Conservation (phyloP, 495 filamentous ascomycete genomes). For the Aspergillus kassunensis region DNA sequence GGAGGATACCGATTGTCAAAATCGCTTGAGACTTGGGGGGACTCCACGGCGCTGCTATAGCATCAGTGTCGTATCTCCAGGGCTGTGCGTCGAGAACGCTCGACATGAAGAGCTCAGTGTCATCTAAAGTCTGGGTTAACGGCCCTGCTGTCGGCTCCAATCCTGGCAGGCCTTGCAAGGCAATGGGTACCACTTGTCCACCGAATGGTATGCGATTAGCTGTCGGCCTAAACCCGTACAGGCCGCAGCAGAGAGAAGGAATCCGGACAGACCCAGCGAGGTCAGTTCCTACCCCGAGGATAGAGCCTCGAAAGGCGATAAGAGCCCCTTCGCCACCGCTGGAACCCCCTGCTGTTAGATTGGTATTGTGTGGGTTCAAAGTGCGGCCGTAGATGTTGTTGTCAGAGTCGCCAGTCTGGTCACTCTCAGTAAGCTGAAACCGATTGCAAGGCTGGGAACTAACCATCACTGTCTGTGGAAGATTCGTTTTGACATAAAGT, state of each 20-base stretch:
- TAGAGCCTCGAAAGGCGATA: conserved; percentile 51
- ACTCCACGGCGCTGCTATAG: conserved; percentile 17
- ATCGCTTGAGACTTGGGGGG: conserved; percentile 9
- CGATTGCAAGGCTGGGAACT: background rate
- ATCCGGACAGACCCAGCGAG: conserved; percentile 60
- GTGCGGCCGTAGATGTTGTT: conserved; percentile 44
- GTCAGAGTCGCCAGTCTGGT: conserved; percentile 40
- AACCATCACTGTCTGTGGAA: conserved; percentile 48
- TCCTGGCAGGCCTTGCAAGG: conserved; percentile 40
- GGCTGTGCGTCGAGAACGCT: conserved; percentile 15
- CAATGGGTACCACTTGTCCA: conserved; percentile 31
- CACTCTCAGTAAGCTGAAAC: background rate
- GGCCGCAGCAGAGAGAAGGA: conserved; percentile 58
- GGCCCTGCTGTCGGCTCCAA: conserved; percentile 33
- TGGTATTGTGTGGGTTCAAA: conserved; percentile 51
- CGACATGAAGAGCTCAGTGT: conserved; percentile 29
- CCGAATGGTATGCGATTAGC: conserved; percentile 46
- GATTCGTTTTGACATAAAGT: conserved; percentile 58
- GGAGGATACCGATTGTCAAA: conserved; percentile 49
- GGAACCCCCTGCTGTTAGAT: conserved; percentile 52
- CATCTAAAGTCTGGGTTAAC: conserved; percentile 32
- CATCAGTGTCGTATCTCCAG: conserved; percentile 17
- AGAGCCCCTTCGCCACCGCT: conserved; percentile 64
- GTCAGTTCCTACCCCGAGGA: conserved; percentile 63
- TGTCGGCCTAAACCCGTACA: conserved; percentile 62